Base-by-base conservation (phyloP, 2,329 filamentous ascomycete genomes). In the Diaporthe aspalathi region DNA sequence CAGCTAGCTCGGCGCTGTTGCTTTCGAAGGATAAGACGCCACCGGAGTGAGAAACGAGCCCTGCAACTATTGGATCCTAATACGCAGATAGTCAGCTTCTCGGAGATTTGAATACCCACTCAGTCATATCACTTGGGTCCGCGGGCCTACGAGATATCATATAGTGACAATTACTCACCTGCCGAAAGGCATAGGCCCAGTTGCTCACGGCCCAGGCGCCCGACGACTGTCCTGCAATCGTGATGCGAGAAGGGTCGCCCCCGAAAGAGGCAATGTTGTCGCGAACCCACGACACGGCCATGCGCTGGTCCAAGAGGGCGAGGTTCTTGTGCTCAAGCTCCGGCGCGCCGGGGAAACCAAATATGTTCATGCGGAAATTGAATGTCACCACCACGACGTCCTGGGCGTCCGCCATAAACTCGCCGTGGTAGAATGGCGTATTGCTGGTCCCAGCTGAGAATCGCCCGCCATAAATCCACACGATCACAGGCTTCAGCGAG, bases 401-500 rank as follows among this genome's bases (percentile, higher is more conserved):
- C 50, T 70, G 60, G 22, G 57, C 49, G 38, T 67, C 60, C 6
- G 68, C 60, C 3, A 70, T 5, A 6, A 67, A 17, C 24, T 40
- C 68, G n/a, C 68, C 68, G 5, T 50, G 20, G 8, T 70, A 63
- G 68, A 70, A 70, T 7, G 68, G 68, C 17, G 57, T 70, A 9
- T 63, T 52, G 47, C 56, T 67, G 27, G 45, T 63, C n/a, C 84
- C 84, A 43, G 76, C 77, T 2, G 74, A 76, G 65, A 84, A 85
- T 0, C 78, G 81, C 11, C 84, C 84, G 3, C 84, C 84, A 60
- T 83, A 79, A 14, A 85, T 80, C 80, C 82, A 86, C 14, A 85
- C 78, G 38, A 85, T 73, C 24, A 85, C 84, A 7, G 84, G 78
- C 60, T 83, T 84, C 29, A 65, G 45, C 8, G n/a, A 27, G 22